These are phyloP conservation scores for Phalaenopsis hybrid DNA, from an alignment of 116 monocot genomes.

Conservation along the genomic window DNA sequence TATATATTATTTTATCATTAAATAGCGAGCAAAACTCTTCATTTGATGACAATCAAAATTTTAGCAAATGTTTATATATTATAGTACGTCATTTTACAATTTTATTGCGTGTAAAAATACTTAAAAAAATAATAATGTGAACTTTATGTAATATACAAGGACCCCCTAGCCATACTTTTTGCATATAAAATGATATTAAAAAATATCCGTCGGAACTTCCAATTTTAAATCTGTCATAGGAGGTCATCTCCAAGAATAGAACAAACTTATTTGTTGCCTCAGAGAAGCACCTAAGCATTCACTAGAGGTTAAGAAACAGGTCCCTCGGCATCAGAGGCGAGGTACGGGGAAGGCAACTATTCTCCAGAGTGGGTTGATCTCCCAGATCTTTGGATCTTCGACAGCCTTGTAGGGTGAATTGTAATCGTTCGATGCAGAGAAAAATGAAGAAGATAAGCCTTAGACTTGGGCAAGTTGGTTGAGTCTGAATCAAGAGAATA, in stretches of 20 bases:
- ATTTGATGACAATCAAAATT: too few relatives aligned
- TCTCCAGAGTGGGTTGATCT: slow-evolving; percentile 66
- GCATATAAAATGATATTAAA: too few relatives aligned
- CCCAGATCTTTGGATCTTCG: slow-evolving; percentile 46
- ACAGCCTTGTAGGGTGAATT: slow-evolving; percentile 37
- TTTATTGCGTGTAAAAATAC: too few relatives aligned
- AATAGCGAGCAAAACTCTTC: too few relatives aligned
- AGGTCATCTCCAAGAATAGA: neutral
- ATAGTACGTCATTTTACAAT: too few relatives aligned
- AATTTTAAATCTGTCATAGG: too few relatives aligned
- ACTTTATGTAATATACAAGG: too few relatives aligned
- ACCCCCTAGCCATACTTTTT: too few relatives aligned
- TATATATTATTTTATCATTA: too few relatives aligned
- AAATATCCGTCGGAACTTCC: too few relatives aligned
- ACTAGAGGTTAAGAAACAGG: slow-evolving; percentile 34
- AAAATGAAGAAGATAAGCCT: slow-evolving; percentile 52
- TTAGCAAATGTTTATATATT: too few relatives aligned
- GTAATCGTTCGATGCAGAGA: slow-evolving; percentile 24
- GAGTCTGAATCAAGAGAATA: slow-evolving; percentile 46
- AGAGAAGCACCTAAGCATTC: slow-evolving; percentile 4
- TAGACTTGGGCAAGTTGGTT: slow-evolving; percentile 54
- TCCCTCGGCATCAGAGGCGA: slow-evolving; percentile 41
- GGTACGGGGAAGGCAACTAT: slow-evolving; percentile 27
- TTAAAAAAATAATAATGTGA: too few relatives aligned
- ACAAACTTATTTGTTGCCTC: neutral